A percentile compares a stretch with the other conserved stretches of the same genome.
Evolutionary conservation across 148 eudicot species (phyloP).

Genomic region (Dianthus caryophyllus): DNA sequence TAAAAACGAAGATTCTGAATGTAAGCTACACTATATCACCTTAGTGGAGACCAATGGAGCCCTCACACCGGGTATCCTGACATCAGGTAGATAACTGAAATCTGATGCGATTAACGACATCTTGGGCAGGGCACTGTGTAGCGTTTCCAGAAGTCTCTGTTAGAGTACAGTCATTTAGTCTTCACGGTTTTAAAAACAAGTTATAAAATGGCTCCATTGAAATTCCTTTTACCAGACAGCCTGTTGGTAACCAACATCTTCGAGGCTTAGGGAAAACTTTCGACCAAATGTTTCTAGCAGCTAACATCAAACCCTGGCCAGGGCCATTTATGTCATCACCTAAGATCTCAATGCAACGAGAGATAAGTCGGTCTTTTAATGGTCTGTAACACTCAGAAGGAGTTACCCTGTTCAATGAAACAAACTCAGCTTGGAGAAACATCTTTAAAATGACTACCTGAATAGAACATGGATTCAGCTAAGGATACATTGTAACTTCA

Average conservation of each 20-base stretch:
- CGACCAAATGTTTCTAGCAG: slow-evolving; percentile 51
- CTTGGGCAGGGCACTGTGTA: slow-evolving; percentile 84
- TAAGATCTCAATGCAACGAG: slow-evolving; percentile 64
- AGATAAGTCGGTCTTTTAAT: slow-evolving; percentile 63
- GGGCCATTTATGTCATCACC: slow-evolving; percentile 41
- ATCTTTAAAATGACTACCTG: no score
- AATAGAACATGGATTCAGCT: no score
- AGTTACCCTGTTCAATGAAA: slow-evolving; percentile 38
- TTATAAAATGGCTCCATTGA: not conserved
- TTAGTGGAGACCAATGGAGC: slow-evolving; percentile 92
- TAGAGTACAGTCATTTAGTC: slow-evolving; percentile 8
- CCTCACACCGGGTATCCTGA: slow-evolving; percentile 78
- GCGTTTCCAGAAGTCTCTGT: slow-evolving; percentile 78
- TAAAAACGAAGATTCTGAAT: not conserved
- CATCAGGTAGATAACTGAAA: slow-evolving; percentile 93
- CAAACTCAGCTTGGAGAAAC: not conserved
- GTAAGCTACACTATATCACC: slow-evolving; percentile 33
- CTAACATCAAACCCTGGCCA: slow-evolving; percentile 34
- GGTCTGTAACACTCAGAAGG: slow-evolving; percentile 73
- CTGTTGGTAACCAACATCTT: slow-evolving; percentile 91
- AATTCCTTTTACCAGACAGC: slow-evolving; percentile 62
- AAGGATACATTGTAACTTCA: not conserved
- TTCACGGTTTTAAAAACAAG: slow-evolving; percentile 11
- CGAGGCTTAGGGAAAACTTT: slow-evolving; percentile 73
- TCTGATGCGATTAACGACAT: slow-evolving; percentile 95